Percentiles rank a stretch among this genome's conserved stretches.
These are phyloP conservation scores for Alternaria rosae DNA, from an alignment of 2,329 filamentous ascomycete genomes.

Conservation along the genomic window DNA sequence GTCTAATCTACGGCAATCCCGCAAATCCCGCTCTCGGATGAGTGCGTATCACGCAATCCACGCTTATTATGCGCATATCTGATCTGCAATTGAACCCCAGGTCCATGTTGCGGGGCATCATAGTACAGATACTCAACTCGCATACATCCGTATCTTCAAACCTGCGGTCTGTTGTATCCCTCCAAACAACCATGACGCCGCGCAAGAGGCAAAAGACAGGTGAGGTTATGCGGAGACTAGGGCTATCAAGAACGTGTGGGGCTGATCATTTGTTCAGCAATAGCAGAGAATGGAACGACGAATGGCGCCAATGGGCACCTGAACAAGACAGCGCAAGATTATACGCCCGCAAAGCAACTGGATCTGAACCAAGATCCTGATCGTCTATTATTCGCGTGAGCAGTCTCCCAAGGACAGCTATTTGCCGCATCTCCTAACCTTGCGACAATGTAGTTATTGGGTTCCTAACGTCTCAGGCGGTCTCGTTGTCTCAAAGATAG, in stretches of 20 bases:
- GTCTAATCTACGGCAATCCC: neutral
- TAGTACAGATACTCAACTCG: neutral
- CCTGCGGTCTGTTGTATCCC: neutral
- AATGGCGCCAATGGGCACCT: neutral
- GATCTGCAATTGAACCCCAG: neutral
- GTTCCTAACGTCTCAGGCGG: slow-evolving; percentile 63
- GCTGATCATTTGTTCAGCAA: neutral
- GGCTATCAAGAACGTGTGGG: no score
- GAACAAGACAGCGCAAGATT: neutral
- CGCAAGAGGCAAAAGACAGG: slow-evolving; percentile 10
- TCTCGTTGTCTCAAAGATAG: slow-evolving; percentile 62
- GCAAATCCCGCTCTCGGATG: neutral
- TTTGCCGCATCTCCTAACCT: neutral
- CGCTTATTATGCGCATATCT: slow-evolving; percentile 5
- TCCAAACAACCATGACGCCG: neutral
- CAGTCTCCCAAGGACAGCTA: neutral
- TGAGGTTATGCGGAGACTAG: neutral
- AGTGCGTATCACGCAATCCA: slow-evolving; percentile 8
- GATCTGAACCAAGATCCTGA: slow-evolving; percentile 54
- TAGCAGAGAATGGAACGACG: neutral
- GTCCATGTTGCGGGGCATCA: neutral
- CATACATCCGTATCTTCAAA: neutral
- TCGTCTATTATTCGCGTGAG: slow-evolving; percentile 55
- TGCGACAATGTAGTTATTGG: slow-evolving; percentile 54
- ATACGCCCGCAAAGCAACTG: slow-evolving; percentile 38